phyloP scores from a whole-genome alignment of 805 yeast genomes.

The Candida schatavii region DNA sequence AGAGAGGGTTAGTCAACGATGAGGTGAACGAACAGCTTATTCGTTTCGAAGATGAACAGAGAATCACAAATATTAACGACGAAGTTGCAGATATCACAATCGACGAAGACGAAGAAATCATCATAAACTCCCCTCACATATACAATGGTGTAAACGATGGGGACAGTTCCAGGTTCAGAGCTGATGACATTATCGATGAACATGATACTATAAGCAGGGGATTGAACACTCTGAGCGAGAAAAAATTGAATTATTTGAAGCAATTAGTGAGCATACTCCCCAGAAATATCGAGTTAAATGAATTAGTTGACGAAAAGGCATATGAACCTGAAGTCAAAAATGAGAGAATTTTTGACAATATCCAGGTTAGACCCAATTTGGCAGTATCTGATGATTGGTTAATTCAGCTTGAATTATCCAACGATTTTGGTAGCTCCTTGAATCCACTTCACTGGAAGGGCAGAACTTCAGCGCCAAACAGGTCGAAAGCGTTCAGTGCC shows the following conservation, averaged over 20 bases:
- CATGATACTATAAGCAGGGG: constrained; percentile 8
- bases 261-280: constrained; percentile 34
- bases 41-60: constrained; percentile 17
- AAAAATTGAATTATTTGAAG: constrained; percentile 32
- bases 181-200: constrained; percentile 8
- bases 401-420: constrained; percentile 54
- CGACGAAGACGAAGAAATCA: constrained; percentile 18
- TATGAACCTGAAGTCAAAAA: constrained; percentile 63
- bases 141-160: background rate
- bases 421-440: constrained; percentile 42
- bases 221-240: background rate
- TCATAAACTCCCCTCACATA: background rate
- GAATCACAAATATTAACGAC: constrained; percentile 20
- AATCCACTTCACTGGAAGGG: constrained; percentile 21
- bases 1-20: constrained; percentile 26
- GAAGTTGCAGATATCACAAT: constrained; percentile 32
- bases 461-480: constrained; percentile 4
- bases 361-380: constrained; percentile 43
- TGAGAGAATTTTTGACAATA: constrained; percentile 30
- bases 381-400: constrained; percentile 62
- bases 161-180: constrained; percentile 7
- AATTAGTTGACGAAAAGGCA: constrained; percentile 57
- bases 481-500: constrained; percentile 15
- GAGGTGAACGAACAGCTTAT: constrained; percentile 28
- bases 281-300: constrained; percentile 25